phyloP scores from a whole-genome alignment of 257 asterid species.

The Nicotiana attenuata region DNA sequence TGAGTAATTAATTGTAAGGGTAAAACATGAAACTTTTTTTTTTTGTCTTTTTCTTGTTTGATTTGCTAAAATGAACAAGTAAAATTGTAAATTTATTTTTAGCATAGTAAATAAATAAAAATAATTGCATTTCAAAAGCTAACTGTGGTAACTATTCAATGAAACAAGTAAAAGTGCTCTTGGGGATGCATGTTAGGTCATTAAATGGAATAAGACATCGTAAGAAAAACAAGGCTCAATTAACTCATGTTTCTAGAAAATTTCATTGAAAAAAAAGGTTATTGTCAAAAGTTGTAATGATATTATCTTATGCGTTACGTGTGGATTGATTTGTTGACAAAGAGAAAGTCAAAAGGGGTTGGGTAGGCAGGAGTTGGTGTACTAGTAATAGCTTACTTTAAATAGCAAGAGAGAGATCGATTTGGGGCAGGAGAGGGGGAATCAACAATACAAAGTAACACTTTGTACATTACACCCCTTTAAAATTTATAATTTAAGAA shows the following conservation, averaged over 20 bases:
- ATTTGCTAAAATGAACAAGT: too few species aligned
- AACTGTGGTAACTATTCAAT: background rate
- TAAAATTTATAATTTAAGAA: too few species aligned
- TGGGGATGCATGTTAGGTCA: background rate
- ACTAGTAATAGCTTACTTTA: background rate
- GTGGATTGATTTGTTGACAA: conserved; percentile 7
- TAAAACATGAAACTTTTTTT: too few species aligned
- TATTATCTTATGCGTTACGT: conserved; percentile 13
- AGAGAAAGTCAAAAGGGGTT: background rate
- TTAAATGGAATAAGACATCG: background rate
- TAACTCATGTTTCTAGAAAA: background rate
- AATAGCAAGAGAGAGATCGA: background rate
- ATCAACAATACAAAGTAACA: too few species aligned
- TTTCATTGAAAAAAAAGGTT: background rate
- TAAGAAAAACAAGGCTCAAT: background rate
- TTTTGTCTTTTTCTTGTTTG: too few species aligned
- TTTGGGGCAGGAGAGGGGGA: too few species aligned
- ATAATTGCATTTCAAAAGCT: background rate
- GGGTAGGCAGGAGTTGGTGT: conserved; percentile 8
- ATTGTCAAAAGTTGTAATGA: background rate
- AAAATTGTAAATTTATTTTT: too few species aligned
- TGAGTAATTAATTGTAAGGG: too few species aligned
- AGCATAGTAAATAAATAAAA: too few species aligned
- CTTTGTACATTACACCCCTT: too few species aligned
- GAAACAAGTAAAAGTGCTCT: background rate